Base-by-base conservation (phyloP, 2,329 filamentous ascomycete genomes). In the Calonectria ilicicola region DNA sequence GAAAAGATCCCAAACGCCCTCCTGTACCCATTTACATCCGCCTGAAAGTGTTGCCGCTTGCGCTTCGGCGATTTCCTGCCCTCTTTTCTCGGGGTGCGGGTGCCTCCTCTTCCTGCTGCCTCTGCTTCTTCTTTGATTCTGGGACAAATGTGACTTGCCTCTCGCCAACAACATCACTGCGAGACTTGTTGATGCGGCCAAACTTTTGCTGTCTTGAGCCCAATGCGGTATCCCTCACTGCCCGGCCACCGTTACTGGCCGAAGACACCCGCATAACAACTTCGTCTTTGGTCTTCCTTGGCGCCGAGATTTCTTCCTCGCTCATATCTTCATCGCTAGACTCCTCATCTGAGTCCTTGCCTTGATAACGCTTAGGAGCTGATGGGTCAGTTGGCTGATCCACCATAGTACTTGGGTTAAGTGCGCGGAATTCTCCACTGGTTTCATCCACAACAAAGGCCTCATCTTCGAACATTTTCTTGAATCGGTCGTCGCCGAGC, bases 361-460 rank as follows among this genome's bases (percentile, higher is more conserved):
- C 83, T 69, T 85, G 83, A 53, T 84, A 85, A 53, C 82, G 79
- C 53, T 78, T 79, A 15, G 82, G 80, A 56, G 80, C 81, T 76
- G 89, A 80, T 64, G 81, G 74, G 69, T 81, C 77, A 35, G 74
- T 74, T 47, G 78, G 78, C n/a, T 82, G 82, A 56, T 83, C 80
- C 70, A 87, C 81, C n/a, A 86, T 80, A 5, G 95, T 97, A 83
- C 95, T 98, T 5, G 97, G 95, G 82, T 99, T 99, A 84, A 98
- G 92, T 56, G 93, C 89, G 72, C 92, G 91, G 87, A 98, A 99
- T 83, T 98, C 96, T 79, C 92, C 89, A 75, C 93, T 97, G 46
- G 87, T 93, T 85, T 99, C 97, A 83, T 99, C 96, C 72, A 99
- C 94, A 79, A 91, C 91, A 83, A 98, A 98, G 70, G 98, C 96